Conservation (phyloP, 495 filamentous ascomycete species). For the Trichoderma reesei region DNA sequence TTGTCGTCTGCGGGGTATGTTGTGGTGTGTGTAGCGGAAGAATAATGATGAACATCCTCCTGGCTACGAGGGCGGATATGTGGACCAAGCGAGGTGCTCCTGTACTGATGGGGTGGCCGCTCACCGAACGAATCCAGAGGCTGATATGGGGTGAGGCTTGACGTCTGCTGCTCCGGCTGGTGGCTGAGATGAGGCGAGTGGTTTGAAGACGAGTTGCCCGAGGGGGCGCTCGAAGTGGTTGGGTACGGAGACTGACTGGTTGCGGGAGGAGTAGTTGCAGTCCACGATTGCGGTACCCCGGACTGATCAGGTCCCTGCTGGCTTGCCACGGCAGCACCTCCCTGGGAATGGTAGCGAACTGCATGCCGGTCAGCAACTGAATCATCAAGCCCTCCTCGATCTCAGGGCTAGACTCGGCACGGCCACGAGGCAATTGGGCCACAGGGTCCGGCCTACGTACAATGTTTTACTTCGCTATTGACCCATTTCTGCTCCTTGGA, state of each 20-base stretch:
- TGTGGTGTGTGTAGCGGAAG: background rate
- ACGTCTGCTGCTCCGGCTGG: background rate
- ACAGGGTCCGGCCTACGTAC: background rate
- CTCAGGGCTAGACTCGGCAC: background rate
- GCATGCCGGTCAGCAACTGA: background rate
- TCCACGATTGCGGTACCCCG: background rate
- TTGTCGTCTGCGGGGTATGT: background rate
- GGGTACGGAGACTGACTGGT: background rate
- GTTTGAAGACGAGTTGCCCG: background rate
- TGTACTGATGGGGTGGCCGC: background rate
- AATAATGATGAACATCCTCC: background rate
- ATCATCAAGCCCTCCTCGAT: background rate
- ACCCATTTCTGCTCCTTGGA: constrained; percentile 11
- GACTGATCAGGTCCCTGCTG: background rate
- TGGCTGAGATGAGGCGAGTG: background rate
- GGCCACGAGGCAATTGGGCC: background rate
- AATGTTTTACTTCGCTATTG: background rate
- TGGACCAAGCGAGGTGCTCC: background rate
- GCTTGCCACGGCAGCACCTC: background rate
- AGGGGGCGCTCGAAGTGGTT: background rate
- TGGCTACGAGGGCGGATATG: background rate
- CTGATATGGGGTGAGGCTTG: background rate
- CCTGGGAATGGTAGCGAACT: background rate
- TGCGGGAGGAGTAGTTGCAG: background rate
- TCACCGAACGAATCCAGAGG: background rate